phyloP scores from a whole-genome alignment of 257 asterid genomes.

The Solanum paucissectum region DNA sequence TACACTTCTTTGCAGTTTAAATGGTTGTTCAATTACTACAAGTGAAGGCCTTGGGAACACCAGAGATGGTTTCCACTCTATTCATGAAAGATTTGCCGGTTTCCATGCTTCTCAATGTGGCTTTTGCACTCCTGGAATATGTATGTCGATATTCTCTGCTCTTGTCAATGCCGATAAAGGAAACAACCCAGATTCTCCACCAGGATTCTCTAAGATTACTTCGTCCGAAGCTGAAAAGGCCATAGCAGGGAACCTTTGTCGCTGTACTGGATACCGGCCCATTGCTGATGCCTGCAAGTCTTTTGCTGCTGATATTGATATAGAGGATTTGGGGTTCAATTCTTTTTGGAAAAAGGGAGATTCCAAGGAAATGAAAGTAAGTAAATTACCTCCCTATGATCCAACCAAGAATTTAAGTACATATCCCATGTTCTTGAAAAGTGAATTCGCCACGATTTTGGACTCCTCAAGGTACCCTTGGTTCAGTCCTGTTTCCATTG shows the following conservation, averaged over 20 bases:
- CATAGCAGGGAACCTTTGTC: conserved; percentile 53
- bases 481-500: conserved; percentile 44
- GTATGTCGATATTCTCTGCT: conserved; percentile 58
- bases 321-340: conserved; percentile 67
- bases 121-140: conserved; percentile 74
- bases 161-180: conserved; percentile 40
- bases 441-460: conserved; percentile 10
- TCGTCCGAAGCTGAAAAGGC: conserved; percentile 60
- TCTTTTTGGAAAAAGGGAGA: conserved; percentile 48
- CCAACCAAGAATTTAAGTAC: conserved; percentile 13
- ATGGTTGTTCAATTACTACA: conserved; percentile 56
- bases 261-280: conserved; percentile 78
- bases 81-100: conserved; percentile 64
- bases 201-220: conserved; percentile 54
- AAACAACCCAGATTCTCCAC: conserved; percentile 17
- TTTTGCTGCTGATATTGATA: conserved; percentile 56
- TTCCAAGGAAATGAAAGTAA: conserved; percentile 13
- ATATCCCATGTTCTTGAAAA: conserved; percentile 25
- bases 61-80: conserved; percentile 63
- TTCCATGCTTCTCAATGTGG: conserved; percentile 85
- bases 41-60: conserved; percentile 76
- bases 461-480: conserved; percentile 36
- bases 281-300: conserved; percentile 72
- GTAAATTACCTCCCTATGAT: conserved; percentile 33
- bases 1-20: conserved; percentile 53